Conservation (phyloP, 139 green algal genomes). For the Tetradesmus lagerheimii region DNA sequence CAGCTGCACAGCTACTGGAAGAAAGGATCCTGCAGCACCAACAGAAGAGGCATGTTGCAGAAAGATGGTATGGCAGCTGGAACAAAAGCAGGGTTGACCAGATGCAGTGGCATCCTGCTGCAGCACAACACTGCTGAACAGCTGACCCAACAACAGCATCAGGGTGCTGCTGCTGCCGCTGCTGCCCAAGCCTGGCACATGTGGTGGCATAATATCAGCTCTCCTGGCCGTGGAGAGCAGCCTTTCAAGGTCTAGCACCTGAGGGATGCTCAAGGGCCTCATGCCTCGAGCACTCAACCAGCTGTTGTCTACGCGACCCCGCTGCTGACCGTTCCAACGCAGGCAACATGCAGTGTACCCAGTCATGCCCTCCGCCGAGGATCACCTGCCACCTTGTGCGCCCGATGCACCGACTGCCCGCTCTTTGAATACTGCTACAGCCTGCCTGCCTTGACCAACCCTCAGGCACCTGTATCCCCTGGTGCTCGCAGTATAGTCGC, state of each 20-base stretch:
- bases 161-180: neutral
- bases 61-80: neutral
- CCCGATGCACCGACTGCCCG: neutral
- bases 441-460: neutral
- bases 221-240: neutral
- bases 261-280: neutral
- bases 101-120: neutral
- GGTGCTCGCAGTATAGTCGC: neutral
- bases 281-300: neutral
- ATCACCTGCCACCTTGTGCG: neutral
- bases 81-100: neutral
- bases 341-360: neutral
- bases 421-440: constrained; percentile 8
- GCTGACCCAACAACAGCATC: neutral
- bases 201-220: neutral
- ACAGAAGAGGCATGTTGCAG: neutral
- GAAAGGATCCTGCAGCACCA: neutral
- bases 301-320: neutral
- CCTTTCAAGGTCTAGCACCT: neutral
- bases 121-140: neutral
- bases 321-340: neutral
- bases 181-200: neutral
- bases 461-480: neutral
- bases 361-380: neutral
- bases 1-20: neutral